Evolutionary conservation across 73 alveolate species (phyloP).

Genomic region (Paramecium primaurelia): DNA sequence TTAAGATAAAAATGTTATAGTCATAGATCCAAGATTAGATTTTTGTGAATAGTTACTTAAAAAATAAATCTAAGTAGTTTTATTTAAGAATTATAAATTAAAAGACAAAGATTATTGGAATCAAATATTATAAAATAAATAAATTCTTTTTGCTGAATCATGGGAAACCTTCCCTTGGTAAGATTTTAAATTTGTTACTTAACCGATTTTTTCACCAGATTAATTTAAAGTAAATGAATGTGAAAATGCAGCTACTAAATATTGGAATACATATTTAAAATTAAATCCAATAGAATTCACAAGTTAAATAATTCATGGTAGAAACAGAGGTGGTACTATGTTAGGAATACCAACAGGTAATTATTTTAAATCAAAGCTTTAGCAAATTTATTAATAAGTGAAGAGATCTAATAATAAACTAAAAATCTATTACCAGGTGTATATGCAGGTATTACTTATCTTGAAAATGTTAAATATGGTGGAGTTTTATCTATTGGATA

Average conservation of each 20-base stretch:
- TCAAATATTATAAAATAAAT: background rate
- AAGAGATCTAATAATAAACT: slow-evolving; percentile 4
- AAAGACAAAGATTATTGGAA: slow-evolving; percentile 33
- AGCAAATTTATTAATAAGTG: slow-evolving; percentile 55
- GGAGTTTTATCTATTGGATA: slow-evolving; percentile 52
- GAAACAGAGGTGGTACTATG: slow-evolving; percentile 55
- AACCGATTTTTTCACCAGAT: background rate
- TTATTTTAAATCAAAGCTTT: background rate
- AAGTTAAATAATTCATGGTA: slow-evolving; percentile 52
- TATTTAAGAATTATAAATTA: background rate
- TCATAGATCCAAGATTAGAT: background rate
- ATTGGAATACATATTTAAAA: background rate
- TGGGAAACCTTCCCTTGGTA: slow-evolving; percentile 3
- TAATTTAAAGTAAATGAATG: background rate
- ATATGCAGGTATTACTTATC: slow-evolving; percentile 35
- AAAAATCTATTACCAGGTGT: slow-evolving; percentile 48
- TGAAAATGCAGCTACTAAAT: background rate
- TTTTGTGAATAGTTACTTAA: background rate
- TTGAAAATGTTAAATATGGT: background rate
- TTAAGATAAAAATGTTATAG: background rate
- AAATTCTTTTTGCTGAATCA: background rate
- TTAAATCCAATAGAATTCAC: background rate
- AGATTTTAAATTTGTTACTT: background rate
- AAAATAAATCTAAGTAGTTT: background rate
- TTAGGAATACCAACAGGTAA: slow-evolving; percentile 56